Conservation (phyloP, 2,329 filamentous ascomycete genomes). For the Hansfordia pulvinata region DNA sequence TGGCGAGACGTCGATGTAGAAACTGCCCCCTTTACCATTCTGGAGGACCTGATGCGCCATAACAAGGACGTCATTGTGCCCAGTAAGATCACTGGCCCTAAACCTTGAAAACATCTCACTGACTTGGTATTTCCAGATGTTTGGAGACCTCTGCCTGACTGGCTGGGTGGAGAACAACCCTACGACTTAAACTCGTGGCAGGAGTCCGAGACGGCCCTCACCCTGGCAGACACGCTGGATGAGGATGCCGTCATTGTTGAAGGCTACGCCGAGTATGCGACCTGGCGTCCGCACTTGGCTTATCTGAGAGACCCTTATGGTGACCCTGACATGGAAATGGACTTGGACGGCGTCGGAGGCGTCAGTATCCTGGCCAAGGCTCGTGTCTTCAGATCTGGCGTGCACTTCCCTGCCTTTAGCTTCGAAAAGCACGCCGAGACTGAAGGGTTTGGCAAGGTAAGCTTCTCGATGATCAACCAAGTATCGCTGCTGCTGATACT, state of each 20-base stretch:
- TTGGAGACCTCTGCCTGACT: constrained; percentile 96
- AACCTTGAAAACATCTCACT: constrained; percentile 7
- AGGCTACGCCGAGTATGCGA: constrained; percentile 96
- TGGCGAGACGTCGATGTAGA: constrained; percentile 98
- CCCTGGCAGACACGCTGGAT: constrained; percentile 85
- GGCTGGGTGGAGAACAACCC: constrained; percentile 95
- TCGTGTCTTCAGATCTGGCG: constrained; percentile 83
- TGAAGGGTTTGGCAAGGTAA: constrained; percentile 94
- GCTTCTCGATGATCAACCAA: constrained; percentile 9
- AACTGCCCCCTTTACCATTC: constrained; percentile 89
- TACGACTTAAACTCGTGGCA: constrained; percentile 99
- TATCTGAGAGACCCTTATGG: constrained; percentile 95
- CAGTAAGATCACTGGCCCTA: constrained; percentile 50
- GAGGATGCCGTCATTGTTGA: constrained; percentile 98
- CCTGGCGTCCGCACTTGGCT: constrained; percentile 91
- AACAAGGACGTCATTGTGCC: constrained; percentile 98
- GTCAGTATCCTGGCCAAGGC: constrained; percentile 97
- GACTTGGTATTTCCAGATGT: constrained; percentile 51
- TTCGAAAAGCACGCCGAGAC: constrained; percentile 98
- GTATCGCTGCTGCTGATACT: constrained; percentile 5
- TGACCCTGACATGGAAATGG: constrained; percentile 99
- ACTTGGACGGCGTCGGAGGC: constrained; percentile 93
- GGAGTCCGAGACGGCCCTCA: constrained; percentile 91
- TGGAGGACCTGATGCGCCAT: constrained; percentile 96
- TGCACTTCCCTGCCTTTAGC: constrained; percentile 96